These are phyloP conservation scores for Rugonectria rugulosa DNA, from an alignment of 2,329 filamentous ascomycete species.

Conservation along the genomic window DNA sequence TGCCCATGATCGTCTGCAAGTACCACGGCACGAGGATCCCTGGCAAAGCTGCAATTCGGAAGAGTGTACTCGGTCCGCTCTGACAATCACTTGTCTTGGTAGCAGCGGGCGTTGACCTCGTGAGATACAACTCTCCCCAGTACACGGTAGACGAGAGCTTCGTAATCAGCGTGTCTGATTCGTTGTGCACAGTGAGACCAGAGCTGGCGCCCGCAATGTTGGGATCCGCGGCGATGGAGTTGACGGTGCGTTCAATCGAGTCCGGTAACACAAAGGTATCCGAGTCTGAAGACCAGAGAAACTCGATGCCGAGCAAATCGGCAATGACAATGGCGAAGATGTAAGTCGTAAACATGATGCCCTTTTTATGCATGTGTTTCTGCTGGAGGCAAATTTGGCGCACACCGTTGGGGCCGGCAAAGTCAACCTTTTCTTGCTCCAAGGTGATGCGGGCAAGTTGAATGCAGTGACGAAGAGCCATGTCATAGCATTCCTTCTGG, in stretches of 20 bases:
- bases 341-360: slow-evolving; percentile 38
- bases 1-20: slow-evolving; percentile 32
- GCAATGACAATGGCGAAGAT: slow-evolving; percentile 36
- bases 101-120: slow-evolving; percentile 30
- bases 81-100: slow-evolving; percentile 38
- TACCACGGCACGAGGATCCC: slow-evolving; percentile 37
- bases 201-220: slow-evolving; percentile 36
- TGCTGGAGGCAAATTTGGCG: slow-evolving; percentile 34
- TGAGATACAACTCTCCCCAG: slow-evolving; percentile 38
- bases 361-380: slow-evolving; percentile 38
- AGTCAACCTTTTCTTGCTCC: slow-evolving; percentile 25
- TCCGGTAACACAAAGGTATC: slow-evolving; percentile 32
- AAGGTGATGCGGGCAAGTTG: slow-evolving; percentile 29
- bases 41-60: slow-evolving; percentile 32
- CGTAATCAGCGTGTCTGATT: slow-evolving; percentile 27
- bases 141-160: slow-evolving; percentile 34
- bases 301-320: slow-evolving; percentile 34
- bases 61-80: slow-evolving; percentile 35
- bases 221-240: slow-evolving; percentile 29
- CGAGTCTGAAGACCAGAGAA: slow-evolving; percentile 38
- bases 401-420: slow-evolving; percentile 22
- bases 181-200: slow-evolving; percentile 35
- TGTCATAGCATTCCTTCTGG: slow-evolving; percentile 23
- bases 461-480: slow-evolving; percentile 33
- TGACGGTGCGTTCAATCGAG: slow-evolving; percentile 30